Evolutionary conservation across 108 stramenopile genomes (phyloP).

Genomic region (Aureococcus anophagefferens): DNA sequence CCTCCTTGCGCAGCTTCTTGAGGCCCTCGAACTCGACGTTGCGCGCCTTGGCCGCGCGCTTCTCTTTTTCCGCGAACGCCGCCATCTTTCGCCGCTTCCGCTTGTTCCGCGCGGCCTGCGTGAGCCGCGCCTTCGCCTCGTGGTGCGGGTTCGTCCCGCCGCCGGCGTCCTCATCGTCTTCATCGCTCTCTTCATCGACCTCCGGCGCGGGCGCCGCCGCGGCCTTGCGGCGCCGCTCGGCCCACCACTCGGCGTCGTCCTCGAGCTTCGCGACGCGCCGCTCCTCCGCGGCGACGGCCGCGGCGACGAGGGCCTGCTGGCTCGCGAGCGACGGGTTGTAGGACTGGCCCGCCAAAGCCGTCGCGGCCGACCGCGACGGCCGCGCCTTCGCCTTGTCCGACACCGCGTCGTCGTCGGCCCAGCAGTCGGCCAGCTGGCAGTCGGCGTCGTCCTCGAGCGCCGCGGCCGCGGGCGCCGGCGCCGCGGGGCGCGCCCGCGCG

Average conservation of each 20-base stretch:
- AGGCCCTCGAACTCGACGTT: too few species aligned
- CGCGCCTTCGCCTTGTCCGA: too few species aligned
- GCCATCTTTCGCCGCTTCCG: background rate
- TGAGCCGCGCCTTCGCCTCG: background rate
- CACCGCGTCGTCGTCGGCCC: too few species aligned
- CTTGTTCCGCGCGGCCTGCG: background rate
- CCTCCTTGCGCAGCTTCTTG: background rate
- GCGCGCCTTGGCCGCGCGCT: background rate
- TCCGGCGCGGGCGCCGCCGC: background rate
- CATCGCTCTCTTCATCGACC: background rate
- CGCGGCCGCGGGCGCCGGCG: too few species aligned
- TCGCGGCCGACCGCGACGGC: too few species aligned
- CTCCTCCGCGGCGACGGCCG: background rate
- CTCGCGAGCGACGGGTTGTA: background rate
- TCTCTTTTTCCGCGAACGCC: background rate
- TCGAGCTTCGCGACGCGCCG: background rate
- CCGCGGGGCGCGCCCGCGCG: too few species aligned
- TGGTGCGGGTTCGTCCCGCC: background rate
- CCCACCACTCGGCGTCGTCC: background rate
- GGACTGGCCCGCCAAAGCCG: too few species aligned
- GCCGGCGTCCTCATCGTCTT: background rate
- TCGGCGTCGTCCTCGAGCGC: too few species aligned
- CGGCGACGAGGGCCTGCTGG: background rate
- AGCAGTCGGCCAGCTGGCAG: too few species aligned
- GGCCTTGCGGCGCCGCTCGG: background rate